A percentile compares a stretch with the other conserved stretches of the same genome.
Evolutionary conservation across 441 rosid genomes (phyloP).

Genomic region (Manihot esculenta): DNA sequence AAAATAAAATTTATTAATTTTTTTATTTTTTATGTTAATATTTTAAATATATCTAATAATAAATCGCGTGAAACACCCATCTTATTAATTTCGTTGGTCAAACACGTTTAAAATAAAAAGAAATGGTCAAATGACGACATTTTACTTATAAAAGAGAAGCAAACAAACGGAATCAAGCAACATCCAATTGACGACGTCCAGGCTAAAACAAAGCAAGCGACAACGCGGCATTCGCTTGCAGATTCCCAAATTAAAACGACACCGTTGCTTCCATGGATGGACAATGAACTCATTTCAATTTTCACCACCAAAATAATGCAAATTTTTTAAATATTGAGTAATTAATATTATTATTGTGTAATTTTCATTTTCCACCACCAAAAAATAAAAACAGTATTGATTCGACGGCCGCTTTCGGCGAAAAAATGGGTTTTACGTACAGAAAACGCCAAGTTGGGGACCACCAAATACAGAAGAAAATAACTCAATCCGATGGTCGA

Average conservation of each 20-base stretch:
- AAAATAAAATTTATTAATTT: no score
- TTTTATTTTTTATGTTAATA: no score
- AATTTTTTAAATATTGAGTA: no score
- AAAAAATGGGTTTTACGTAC: conserved; percentile 27
- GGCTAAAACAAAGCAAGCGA: neutral
- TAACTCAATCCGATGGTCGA: conserved; percentile 9
- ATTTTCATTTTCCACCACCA: neutral
- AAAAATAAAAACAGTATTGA: neutral
- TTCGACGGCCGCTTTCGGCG: conserved; percentile 44
- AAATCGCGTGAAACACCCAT: no score
- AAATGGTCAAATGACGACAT: neutral
- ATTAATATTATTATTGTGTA: neutral
- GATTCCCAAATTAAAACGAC: conserved; percentile 1
- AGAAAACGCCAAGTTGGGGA: conserved; percentile 32
- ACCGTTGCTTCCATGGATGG: neutral
- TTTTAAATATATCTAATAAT: no score
- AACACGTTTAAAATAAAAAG: neutral
- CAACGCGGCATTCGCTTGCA: neutral
- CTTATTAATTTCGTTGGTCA: neutral
- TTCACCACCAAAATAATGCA: neutral
- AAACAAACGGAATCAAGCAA: no score
- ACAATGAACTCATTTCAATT: neutral
- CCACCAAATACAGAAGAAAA: conserved; percentile 19
- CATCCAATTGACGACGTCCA: neutral
- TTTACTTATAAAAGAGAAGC: neutral